These are phyloP conservation scores for Candida suzukii DNA, from an alignment of 805 yeast species.

Conservation along the genomic window DNA sequence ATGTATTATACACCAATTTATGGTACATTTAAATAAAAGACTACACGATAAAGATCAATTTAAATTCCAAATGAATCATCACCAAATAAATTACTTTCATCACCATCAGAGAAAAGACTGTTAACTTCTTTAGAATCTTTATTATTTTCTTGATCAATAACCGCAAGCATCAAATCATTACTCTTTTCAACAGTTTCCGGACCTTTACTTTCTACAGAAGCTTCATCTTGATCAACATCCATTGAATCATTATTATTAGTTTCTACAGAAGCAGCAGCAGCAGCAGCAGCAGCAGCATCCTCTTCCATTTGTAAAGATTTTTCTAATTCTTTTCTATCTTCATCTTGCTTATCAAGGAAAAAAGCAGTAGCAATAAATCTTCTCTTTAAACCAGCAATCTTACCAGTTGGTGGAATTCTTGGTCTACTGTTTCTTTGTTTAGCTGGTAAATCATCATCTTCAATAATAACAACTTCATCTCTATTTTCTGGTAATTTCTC, in stretches of 20 bases:
- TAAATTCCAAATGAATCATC: neutral
- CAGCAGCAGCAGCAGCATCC: neutral
- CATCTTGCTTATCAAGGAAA: slow-evolving; percentile 37
- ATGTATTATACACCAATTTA: neutral
- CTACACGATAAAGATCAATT: neutral
- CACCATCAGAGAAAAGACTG: neutral
- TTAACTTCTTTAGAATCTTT: neutral
- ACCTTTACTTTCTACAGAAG: neutral
- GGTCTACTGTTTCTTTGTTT: slow-evolving; percentile 71
- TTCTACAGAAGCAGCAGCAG: neutral
- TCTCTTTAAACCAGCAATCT: slow-evolving; percentile 64
- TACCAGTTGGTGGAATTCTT: slow-evolving; percentile 87
- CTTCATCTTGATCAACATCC: neutral
- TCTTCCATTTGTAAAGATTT: neutral
- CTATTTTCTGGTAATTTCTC: slow-evolving; percentile 27
- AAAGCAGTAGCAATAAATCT: slow-evolving; percentile 47
- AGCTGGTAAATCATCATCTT: slow-evolving; percentile 80
- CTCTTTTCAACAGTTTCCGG: neutral
- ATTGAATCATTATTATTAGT: neutral
- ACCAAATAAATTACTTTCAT: neutral
- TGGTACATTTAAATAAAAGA: neutral
- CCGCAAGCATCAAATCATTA: neutral
- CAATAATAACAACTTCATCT: slow-evolving; percentile 49
- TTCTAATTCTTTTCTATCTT: neutral
- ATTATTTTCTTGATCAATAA: neutral